These are phyloP conservation scores for Talaromyces pinophilus DNA, from an alignment of 2,329 filamentous ascomycete species.

Conservation along the genomic window DNA sequence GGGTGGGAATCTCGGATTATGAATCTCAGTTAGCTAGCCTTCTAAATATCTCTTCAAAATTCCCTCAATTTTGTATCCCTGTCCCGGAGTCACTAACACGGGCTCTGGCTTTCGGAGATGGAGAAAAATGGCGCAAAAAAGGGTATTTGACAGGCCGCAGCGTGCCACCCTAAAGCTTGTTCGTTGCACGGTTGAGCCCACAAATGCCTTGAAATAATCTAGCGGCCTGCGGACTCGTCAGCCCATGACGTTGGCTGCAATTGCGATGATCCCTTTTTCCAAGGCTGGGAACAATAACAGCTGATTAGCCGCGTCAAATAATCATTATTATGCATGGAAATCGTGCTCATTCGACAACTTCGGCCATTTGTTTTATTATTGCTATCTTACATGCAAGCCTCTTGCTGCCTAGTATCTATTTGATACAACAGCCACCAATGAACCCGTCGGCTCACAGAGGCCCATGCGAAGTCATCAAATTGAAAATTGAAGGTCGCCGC, in stretches of 20 bases:
- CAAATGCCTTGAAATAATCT: slow-evolving; percentile 5
- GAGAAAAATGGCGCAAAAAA: slow-evolving; percentile 4
- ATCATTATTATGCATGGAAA: background rate
- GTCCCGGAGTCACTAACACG: background rate
- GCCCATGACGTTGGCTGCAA: slow-evolving; percentile 8
- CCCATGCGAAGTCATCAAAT: background rate
- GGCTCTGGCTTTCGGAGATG: background rate
- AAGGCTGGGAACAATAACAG: background rate
- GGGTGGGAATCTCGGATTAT: background rate
- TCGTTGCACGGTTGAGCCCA: background rate
- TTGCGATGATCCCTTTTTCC: background rate
- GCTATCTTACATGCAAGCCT: background rate
- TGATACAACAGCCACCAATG: background rate
- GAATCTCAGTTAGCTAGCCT: background rate
- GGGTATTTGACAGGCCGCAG: slow-evolving; percentile 1
- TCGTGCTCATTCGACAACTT: background rate
- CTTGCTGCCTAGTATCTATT: background rate
- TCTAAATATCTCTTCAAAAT: background rate
- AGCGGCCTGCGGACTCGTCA: slow-evolving; percentile 9
- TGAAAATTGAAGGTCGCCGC: background rate
- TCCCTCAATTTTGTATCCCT: background rate
- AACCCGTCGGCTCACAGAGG: background rate
- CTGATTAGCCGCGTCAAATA: background rate
- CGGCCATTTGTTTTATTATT: background rate
- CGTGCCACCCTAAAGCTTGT: slow-evolving; percentile 5